Evolutionary conservation across 2,329 filamentous ascomycete species (phyloP).

Genomic region (Clarireedia hainanense): DNA sequence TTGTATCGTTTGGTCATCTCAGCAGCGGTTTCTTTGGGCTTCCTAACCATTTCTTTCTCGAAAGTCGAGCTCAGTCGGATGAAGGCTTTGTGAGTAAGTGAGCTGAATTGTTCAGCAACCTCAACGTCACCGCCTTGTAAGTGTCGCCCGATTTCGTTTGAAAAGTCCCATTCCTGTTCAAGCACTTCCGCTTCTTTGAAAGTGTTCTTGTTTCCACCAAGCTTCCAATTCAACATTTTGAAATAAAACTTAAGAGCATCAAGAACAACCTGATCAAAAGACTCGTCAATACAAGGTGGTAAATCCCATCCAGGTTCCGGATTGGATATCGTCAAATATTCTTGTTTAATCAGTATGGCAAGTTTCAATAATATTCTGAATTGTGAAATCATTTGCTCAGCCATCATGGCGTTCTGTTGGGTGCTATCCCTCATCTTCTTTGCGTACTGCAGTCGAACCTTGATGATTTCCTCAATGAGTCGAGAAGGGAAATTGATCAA

Average conservation of each 20-base stretch:
- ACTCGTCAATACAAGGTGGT: slow-evolving; percentile 92
- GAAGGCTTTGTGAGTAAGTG: slow-evolving; percentile 86
- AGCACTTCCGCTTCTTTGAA: slow-evolving; percentile 98
- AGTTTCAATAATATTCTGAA: slow-evolving; percentile 90
- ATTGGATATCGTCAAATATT: slow-evolving; percentile 75
- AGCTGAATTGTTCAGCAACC: slow-evolving; percentile 94
- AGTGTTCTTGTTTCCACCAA: slow-evolving; percentile 95
- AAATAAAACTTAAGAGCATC: slow-evolving; percentile 97
- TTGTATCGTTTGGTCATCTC: slow-evolving; percentile 99
- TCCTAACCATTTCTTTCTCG: slow-evolving; percentile 79
- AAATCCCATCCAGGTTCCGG: slow-evolving; percentile 91
- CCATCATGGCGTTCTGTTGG: slow-evolving; percentile 86
- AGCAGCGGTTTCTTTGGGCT: slow-evolving; percentile 70
- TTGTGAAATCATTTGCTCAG: slow-evolving; percentile 95
- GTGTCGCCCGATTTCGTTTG: slow-evolving; percentile 83
- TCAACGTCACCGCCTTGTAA: slow-evolving; percentile 93
- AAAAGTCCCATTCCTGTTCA: slow-evolving; percentile 97
- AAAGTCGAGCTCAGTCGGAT: slow-evolving; percentile 84
- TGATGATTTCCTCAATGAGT: slow-evolving; percentile 93
- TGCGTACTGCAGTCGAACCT: slow-evolving; percentile 82
- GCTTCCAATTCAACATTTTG: slow-evolving; percentile 96
- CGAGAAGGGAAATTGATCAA: slow-evolving; percentile 96
- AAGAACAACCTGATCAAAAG: slow-evolving; percentile 84
- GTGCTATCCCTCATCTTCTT: slow-evolving; percentile 93
- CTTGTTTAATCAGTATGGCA: slow-evolving; percentile 85